phyloP scores from a whole-genome alignment of 148 eudicot genomes.

The Silene conica region DNA sequence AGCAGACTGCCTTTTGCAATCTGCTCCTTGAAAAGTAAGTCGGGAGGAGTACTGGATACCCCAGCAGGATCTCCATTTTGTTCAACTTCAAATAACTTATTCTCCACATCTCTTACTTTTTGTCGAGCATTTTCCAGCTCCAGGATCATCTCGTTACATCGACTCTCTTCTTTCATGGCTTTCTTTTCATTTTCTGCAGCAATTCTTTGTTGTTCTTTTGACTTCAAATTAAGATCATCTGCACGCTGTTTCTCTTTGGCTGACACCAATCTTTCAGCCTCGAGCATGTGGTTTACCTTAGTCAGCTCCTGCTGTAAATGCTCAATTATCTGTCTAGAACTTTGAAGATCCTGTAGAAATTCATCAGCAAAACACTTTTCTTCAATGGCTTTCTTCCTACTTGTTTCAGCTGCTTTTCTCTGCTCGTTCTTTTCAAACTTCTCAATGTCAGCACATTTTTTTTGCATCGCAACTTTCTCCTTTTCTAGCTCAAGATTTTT shows the following conservation, averaged over 20 bases:
- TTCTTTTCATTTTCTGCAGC: no score
- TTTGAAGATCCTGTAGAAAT: conserved; percentile 13
- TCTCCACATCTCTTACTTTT: no score
- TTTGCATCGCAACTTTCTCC: no score
- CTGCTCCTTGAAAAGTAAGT: conserved; percentile 20
- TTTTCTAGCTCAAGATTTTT: no score
- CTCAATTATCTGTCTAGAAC: conserved; percentile 18
- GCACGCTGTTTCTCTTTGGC: conserved; percentile 6
- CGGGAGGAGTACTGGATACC: conserved; percentile 13
- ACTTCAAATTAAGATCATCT: not conserved
- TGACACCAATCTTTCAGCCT: conserved; percentile 9
- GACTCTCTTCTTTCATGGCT: no score
- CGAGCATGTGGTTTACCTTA: conserved; percentile 14
- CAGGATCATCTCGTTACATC: no score
- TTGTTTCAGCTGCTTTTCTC: conserved; percentile 30
- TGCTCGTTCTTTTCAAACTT: no score
- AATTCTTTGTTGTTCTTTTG: no score
- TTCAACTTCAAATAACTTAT: no score
- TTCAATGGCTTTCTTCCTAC: conserved; percentile 24
- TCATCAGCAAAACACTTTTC: conserved; percentile 27
- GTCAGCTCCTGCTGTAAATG: conserved; percentile 23
- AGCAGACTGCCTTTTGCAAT: conserved; percentile 42
- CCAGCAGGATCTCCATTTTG: not conserved
- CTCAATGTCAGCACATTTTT: no score
- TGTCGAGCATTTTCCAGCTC: no score